Evolutionary conservation across 2,329 filamentous ascomycete genomes (phyloP).

Genomic region (Diplodia intermedia): DNA sequence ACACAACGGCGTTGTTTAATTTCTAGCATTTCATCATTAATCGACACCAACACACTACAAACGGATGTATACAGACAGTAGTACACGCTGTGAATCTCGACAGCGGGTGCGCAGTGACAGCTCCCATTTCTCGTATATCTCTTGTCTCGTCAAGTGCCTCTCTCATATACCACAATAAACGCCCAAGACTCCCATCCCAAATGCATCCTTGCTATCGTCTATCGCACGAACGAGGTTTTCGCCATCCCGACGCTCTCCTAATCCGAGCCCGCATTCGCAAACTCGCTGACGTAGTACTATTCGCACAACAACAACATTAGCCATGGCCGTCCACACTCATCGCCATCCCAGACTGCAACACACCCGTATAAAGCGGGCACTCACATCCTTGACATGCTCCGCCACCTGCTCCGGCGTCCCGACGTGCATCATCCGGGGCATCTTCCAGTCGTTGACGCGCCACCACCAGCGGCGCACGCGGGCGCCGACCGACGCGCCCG

Average conservation of each 20-base stretch:
- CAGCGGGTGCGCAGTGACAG: not conserved
- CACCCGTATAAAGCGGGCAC: conserved; percentile 29
- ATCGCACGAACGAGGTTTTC: not conserved
- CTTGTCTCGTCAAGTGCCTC: conserved; percentile 4
- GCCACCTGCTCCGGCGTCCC: not conserved
- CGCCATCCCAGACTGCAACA: not conserved
- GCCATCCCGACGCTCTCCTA: not conserved
- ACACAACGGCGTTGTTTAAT: not conserved
- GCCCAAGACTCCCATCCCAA: conserved; percentile 15
- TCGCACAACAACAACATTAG: not conserved
- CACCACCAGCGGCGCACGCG: conserved; percentile 92
- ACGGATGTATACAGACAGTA: not conserved
- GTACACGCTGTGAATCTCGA: not conserved
- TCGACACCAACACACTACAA: not conserved
- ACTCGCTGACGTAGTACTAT: conserved; percentile 24
- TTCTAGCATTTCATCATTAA: not conserved
- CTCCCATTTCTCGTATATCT: not conserved
- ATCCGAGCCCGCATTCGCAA: conserved; percentile 23
- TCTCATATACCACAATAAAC: conserved; percentile 6
- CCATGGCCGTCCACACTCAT: not conserved
- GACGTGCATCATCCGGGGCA: conserved; percentile 36
- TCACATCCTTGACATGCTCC: conserved; percentile 28
- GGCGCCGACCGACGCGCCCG: conserved; percentile 78
- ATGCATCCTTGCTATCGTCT: conserved; percentile 13
- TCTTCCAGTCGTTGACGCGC: conserved; percentile 84